phyloP scores from a whole-genome alignment of 129 eudicot genomes.

The Scalesia atractyloides region DNA sequence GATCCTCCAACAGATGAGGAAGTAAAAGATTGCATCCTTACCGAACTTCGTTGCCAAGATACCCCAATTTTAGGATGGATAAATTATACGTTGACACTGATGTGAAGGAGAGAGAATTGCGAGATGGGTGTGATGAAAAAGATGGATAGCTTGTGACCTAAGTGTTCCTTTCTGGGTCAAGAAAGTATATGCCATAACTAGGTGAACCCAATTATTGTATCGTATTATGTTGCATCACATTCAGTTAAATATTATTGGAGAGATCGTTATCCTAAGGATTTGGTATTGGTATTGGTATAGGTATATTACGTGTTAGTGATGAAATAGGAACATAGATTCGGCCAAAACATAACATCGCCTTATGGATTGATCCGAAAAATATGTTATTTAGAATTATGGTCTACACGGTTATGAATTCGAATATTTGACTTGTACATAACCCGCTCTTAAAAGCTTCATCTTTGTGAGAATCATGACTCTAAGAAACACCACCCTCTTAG shows the following conservation, averaged over 20 bases:
- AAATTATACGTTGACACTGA: too few relatives aligned
- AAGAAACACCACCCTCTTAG: conserved; percentile 39
- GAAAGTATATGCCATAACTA: not conserved
- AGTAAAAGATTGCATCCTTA: too few relatives aligned
- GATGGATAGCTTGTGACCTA: not conserved
- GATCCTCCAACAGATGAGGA: too few relatives aligned
- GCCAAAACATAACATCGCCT: conserved; percentile 10
- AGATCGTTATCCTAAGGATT: too few relatives aligned
- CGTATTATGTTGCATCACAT: not conserved
- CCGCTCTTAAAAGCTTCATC: conserved; percentile 35
- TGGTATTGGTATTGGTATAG: too few relatives aligned
- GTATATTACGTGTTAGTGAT: too few relatives aligned
- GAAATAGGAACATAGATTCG: not conserved
- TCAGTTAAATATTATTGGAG: not conserved
- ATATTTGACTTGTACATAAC: conserved; percentile 32
- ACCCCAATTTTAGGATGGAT: too few relatives aligned
- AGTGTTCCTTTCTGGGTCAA: not conserved
- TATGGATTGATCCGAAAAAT: conserved; percentile 6
- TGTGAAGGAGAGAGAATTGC: too few relatives aligned
- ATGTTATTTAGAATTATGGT: conserved; percentile 32
- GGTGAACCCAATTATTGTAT: not conserved
- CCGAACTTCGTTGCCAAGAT: too few relatives aligned
- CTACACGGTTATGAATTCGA: conserved; percentile 36
- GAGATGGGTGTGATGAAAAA: too few relatives aligned
- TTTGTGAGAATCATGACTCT: conserved; percentile 35